Evolutionary conservation across 441 rosid species (phyloP), one percentile per base, ranked within the genome.

Genomic region (Arabidopsis hybrid): DNA sequence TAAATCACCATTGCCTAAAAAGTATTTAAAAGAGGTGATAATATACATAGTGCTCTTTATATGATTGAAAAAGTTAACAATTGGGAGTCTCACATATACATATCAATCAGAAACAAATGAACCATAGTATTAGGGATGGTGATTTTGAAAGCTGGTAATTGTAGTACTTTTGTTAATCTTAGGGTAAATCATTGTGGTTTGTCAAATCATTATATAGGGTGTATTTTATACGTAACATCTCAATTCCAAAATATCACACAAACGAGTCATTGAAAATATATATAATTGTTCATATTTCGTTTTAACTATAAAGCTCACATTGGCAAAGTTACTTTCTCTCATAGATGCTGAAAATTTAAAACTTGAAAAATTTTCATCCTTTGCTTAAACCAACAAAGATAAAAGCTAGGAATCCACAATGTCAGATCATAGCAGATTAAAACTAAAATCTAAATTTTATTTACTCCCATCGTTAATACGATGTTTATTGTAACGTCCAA

Each of bases 1-100:
- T 65, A 35, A 50, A 39, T 53, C 46, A 52, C 45, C 35, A 61
- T 62, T 52, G 46, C 71, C 50, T 7, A 29, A 55, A 62, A 43
- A 9, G 62, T 63, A 49, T n/a, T 10, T 7, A 36, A 10, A 26
- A 17, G 8, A 46, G 31, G 10, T 9, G 29, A 63, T 46, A n/a
- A 8, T 32, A 8, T 57, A 46, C 57, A 43, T 34, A 38, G 1
- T 21, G 26, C 26, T 35, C 46, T 21, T 47, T 14, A 7, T 16
- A 65, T 62, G 55, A 18, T 12, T 62, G 0, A 1, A 16, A 17
- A 50, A 14, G 29, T 31, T 42, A 71, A 40, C 53, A 26, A 11
- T 11, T 29, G 0, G 21, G 34, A 56, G 47, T 56, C 40, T 16
- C 49, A 53, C 6, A 53, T 65, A 21, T 21, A 21, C 26, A 65